A percentile compares a stretch with the other conserved stretches of the same genome.
These are phyloP conservation scores for Dalbergia cultrata DNA, from an alignment of 306 rosid genomes.

Conservation along the genomic window DNA sequence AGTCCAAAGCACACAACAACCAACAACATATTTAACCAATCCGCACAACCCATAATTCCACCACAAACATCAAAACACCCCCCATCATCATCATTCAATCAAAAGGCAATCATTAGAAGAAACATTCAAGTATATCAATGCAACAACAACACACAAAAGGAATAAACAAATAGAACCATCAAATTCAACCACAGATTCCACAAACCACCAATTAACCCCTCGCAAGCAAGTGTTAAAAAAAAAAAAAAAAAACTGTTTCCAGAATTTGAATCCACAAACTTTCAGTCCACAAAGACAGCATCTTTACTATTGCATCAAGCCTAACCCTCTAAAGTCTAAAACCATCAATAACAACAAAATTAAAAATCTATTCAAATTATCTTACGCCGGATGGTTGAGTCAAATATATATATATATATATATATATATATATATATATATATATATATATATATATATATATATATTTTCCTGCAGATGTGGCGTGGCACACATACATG, in stretches of 20 bases:
- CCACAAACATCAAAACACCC: constrained; percentile 8
- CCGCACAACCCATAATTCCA: not conserved
- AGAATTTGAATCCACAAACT: too few species aligned
- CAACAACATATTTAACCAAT: constrained; percentile 12
- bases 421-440: too few species aligned
- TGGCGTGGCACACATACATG: too few species aligned
- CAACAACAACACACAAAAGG: not conserved
- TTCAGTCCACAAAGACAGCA: too few species aligned
- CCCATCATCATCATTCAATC: constrained; percentile 24
- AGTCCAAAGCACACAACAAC: not conserved
- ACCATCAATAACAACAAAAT: not conserved
- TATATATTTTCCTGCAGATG: too few species aligned
- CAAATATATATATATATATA: too few species aligned
- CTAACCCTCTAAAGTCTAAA: not conserved
- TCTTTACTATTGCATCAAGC: too few species aligned
- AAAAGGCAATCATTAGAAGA: constrained; percentile 1
- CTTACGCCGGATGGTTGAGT: too few species aligned
- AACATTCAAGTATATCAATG: constrained; percentile 1
- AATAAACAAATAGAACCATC: not conserved
- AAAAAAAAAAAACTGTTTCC: too few species aligned
- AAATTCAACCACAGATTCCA: not conserved
- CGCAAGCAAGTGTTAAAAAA: too few species aligned
- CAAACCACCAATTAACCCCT: not conserved
- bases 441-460: too few species aligned
- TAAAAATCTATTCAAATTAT: too few species aligned